Conservation (phyloP, 768 basidiomycete species). For the Rhizopogon vinicolor region DNA sequence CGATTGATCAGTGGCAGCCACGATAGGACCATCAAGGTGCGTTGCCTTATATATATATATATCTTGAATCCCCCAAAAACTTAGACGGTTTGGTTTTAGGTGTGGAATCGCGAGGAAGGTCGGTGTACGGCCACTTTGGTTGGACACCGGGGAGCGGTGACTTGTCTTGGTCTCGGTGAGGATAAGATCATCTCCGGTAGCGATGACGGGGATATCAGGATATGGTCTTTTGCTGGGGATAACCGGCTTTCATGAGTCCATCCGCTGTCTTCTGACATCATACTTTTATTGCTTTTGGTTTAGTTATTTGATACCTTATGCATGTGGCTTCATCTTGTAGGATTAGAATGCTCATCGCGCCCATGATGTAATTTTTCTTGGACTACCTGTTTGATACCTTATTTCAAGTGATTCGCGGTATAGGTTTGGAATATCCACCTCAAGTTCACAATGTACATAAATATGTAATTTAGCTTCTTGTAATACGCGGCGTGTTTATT, state of each 20-base stretch:
- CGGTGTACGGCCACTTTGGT: conserved; percentile 85
- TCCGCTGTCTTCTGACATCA: not conserved
- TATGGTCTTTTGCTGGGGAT: conserved; percentile 67
- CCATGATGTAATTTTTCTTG: too few relatives aligned
- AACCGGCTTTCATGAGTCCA: not conserved
- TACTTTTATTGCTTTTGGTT: not conserved
- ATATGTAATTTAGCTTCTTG: not conserved
- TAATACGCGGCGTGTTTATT: not conserved
- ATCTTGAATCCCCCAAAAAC: not conserved
- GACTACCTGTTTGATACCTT: too few relatives aligned
- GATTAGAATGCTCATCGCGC: not conserved
- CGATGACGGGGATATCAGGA: conserved; percentile 82
- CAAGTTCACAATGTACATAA: too few relatives aligned
- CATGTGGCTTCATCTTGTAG: not conserved
- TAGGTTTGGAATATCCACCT: too few relatives aligned
- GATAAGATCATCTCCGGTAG: conserved; percentile 97
- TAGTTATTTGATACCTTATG: not conserved
- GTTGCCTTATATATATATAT: conserved; percentile 11
- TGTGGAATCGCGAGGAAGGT: conserved; percentile 92
- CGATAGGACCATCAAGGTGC: conserved; percentile 94
- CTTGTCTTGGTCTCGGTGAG: conserved; percentile 83
- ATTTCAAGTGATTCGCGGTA: too few relatives aligned
- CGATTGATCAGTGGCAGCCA: conserved; percentile 91
- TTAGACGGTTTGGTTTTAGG: conserved; percentile 35
- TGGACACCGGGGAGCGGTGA: conserved; percentile 93